These are phyloP conservation scores for Funneliformis geosporum DNA, from an alignment of 192 early-diverging fungal genomes.

Conservation along the genomic window DNA sequence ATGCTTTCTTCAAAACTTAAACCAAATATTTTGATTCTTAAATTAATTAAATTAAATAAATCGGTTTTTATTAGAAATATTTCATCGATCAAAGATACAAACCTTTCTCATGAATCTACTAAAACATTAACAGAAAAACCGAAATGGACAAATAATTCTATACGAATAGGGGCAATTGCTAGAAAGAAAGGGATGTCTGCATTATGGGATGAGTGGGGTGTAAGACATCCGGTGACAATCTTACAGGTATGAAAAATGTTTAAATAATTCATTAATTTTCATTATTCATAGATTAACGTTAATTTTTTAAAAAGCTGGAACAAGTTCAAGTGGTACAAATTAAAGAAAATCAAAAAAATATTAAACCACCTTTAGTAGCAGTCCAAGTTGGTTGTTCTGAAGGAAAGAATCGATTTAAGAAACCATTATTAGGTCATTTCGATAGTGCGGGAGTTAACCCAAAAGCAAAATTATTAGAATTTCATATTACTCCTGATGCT, in stretches of 20 bases:
- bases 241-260: slow-evolving; percentile 59
- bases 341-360: slow-evolving; percentile 36
- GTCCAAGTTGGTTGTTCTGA: slow-evolving; percentile 71
- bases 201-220: slow-evolving; percentile 93
- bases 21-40: background rate
- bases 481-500: slow-evolving; percentile 84
- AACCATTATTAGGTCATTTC: slow-evolving; percentile 77
- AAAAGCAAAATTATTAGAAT: slow-evolving; percentile 81
- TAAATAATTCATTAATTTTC: background rate
- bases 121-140: background rate
- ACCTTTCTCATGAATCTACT: background rate
- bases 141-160: slow-evolving; percentile 28
- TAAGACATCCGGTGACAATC: slow-evolving; percentile 86
- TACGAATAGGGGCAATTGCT: slow-evolving; percentile 70
- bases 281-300: background rate
- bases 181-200: slow-evolving; percentile 94
- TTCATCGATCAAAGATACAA: background rate
- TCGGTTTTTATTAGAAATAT: background rate
- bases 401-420: slow-evolving; percentile 63
- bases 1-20: background rate
- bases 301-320: slow-evolving; percentile 55
- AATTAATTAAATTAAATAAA: background rate
- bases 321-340: slow-evolving; percentile 70
- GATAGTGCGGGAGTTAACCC: slow-evolving; percentile 68
- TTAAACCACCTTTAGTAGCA: slow-evolving; percentile 55